Evolutionary conservation across 2,329 filamentous ascomycete species (phyloP).

Genomic region (Neofusicoccum ribis): DNA sequence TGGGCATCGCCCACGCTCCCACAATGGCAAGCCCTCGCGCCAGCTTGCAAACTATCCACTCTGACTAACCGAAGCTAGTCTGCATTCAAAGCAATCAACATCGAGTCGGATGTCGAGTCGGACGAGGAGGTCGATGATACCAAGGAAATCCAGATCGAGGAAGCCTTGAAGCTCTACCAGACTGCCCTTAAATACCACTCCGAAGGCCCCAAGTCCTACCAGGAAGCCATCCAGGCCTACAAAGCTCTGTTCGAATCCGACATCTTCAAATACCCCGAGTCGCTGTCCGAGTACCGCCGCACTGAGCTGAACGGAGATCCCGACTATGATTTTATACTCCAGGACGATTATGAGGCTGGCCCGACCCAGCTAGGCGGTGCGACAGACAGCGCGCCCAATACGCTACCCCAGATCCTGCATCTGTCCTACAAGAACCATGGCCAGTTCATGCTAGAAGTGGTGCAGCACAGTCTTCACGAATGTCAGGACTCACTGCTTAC

Average conservation of each 20-base stretch:
- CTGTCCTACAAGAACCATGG: slow-evolving; percentile 95
- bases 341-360: slow-evolving; percentile 40
- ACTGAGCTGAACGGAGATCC: slow-evolving; percentile 55
- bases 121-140: slow-evolving; percentile 94
- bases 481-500: slow-evolving; percentile 34
- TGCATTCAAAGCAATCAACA: slow-evolving; percentile 84
- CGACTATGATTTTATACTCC: slow-evolving; percentile 44
- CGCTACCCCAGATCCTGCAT: slow-evolving; percentile 84
- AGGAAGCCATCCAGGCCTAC: slow-evolving; percentile 79
- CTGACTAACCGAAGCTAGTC: slow-evolving; percentile 28
- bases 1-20: neutral
- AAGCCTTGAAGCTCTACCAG: slow-evolving; percentile 93
- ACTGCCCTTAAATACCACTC: slow-evolving; percentile 87
- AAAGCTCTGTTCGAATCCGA: slow-evolving; percentile 83
- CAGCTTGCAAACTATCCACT: neutral
- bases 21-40: slow-evolving; percentile 1
- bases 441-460: slow-evolving; percentile 81
- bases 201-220: slow-evolving; percentile 74
- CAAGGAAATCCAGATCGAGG: slow-evolving; percentile 94
- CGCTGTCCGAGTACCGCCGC: slow-evolving; percentile 78
- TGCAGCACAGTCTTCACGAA: slow-evolving; percentile 53
- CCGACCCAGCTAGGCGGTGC: slow-evolving; percentile 56
- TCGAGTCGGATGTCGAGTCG: slow-evolving; percentile 86
- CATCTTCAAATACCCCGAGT: slow-evolving; percentile 90
- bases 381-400: slow-evolving; percentile 74